Evolutionary conservation across 2,329 filamentous ascomycete genomes (phyloP).

Genomic region (Aspergillus latus): DNA sequence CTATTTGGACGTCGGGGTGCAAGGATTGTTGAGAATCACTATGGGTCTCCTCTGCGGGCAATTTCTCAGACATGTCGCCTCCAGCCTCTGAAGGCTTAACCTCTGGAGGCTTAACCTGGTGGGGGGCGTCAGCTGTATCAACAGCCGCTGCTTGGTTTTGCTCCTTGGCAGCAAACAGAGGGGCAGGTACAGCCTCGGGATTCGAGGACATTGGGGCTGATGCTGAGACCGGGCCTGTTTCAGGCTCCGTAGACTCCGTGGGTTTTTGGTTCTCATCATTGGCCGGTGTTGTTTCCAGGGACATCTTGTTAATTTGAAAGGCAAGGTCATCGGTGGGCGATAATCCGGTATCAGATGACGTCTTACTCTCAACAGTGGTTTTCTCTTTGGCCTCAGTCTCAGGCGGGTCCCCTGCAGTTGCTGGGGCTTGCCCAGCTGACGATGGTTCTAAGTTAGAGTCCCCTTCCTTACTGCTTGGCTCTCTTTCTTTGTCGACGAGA

Average conservation of each 20-base stretch:
- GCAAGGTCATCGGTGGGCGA: conserved; percentile 56
- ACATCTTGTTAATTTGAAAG: conserved; percentile 56
- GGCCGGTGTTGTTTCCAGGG: conserved; percentile 12
- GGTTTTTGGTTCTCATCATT: conserved; percentile 9
- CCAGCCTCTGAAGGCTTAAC: conserved; percentile 11
- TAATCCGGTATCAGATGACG: conserved; percentile 26
- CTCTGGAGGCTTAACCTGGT: conserved; percentile 19
- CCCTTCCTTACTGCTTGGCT: conserved; percentile 30
- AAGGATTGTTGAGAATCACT: conserved; percentile 29
- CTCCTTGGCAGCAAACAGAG: conserved; percentile 58
- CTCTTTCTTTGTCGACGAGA: conserved; percentile 68
- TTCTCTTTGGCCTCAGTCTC: conserved; percentile 1
- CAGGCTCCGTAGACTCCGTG: background rate
- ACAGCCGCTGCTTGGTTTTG: conserved; percentile 25
- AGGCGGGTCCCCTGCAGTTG: background rate
- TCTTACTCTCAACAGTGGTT: background rate
- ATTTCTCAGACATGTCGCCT: conserved; percentile 17
- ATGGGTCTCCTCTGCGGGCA: conserved; percentile 20
- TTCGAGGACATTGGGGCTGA: conserved; percentile 50
- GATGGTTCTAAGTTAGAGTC: conserved; percentile 24
- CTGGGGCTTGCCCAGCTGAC: conserved; percentile 15
- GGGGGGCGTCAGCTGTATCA: conserved; percentile 20
- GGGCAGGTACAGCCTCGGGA: conserved; percentile 67
- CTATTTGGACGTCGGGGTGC: conserved; percentile 53
- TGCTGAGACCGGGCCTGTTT: conserved; percentile 9